A percentile compares a stretch with the other conserved stretches of the same genome.
Conservation (phyloP, 495 filamentous ascomycete genomes). For the Neurospora hispaniola region DNA sequence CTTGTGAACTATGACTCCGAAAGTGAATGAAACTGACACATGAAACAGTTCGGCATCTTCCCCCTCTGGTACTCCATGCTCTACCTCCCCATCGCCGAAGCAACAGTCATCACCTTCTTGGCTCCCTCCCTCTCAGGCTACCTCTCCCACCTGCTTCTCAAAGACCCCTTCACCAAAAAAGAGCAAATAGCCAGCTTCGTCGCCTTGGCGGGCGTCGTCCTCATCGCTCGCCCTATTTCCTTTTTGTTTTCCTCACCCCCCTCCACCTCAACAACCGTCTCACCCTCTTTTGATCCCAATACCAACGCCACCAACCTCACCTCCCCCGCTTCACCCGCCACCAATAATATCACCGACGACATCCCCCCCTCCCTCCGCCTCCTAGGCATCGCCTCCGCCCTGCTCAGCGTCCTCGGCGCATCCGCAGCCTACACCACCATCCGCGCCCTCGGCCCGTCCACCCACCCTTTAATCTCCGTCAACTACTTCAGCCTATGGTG, state of each 20-base stretch:
- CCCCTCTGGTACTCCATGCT: conserved; percentile 53
- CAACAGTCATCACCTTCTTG: conserved; percentile 88
- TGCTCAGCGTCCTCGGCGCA: conserved; percentile 72
- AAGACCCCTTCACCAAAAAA: conserved; percentile 66
- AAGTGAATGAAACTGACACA: not conserved
- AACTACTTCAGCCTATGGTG: conserved; percentile 74
- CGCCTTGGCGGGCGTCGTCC: conserved; percentile 68
- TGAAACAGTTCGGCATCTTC: conserved; percentile 55
- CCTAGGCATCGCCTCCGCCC: conserved; percentile 53
- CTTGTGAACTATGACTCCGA: too few relatives aligned
- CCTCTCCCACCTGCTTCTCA: conserved; percentile 63
- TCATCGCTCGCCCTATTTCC: conserved; percentile 70
- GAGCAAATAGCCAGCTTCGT: conserved; percentile 69
- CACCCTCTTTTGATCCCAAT: not conserved
- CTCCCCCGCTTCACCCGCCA: not conserved
- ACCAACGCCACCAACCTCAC: not conserved
- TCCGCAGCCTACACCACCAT: conserved; percentile 71
- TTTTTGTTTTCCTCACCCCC: conserved; percentile 30
- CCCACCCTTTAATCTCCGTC: conserved; percentile 76
- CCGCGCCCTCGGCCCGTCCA: conserved; percentile 72
- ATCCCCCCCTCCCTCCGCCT: conserved; percentile 56
- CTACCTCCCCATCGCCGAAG: conserved; percentile 82
- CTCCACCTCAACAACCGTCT: not conserved
- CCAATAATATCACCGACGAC: conserved; percentile 12
- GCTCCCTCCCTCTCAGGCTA: conserved; percentile 75